Base-by-base conservation (phyloP, 2,329 filamentous ascomycete genomes). In the Trichoderma atrobrunneum region DNA sequence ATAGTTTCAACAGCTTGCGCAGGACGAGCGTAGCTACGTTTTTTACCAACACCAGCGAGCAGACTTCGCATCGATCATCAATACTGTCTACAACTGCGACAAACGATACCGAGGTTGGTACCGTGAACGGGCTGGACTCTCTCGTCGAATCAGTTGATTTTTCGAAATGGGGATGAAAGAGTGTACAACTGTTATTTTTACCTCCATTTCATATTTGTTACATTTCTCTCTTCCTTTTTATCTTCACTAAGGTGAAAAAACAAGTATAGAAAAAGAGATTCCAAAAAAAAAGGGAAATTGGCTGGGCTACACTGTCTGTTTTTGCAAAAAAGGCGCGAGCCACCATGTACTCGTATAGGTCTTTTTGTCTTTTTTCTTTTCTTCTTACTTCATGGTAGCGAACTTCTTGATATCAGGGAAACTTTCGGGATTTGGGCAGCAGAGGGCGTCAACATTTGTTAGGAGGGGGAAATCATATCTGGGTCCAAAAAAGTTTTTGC, bases 1-100 rank as follows among this genome's bases (percentile, higher is more conserved):
- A 91, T 75, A 91, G 88, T 76, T 85, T 91, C 72, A 88, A 81
- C 76, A 89, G 86, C 75, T 82, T 91, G 51, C 84, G 89, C 65
- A 84, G 89, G 72, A 86, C 89, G n/a, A 91, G 89, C 39, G 89
- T 91, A 3, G 89, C 88, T 6, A 91, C 89, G 2, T 91, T 91
- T 77, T 88, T 91, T 75, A 87, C 87, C 2, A 87, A 81, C 72
- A 84, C 85, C 6, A 89, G 85, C 77, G 88, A 90, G 74, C 84
- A 86, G 74, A 83, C 80, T 11, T 89, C 87, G 67, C 88, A 90
- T 72, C 84, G 89, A 56, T 88, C 87, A 7, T 89, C 87, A n/a
- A 83, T 87, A 74, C 79, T 89, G 7, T 84, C 82, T n/a, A 86
- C 85, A 11, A 84, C 85, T 2, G 85, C 86, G 12, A 86, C 86